Evolutionary conservation across 352 stramenopile genomes (phyloP).

Genomic region (Globisporangium cystogenes): DNA sequence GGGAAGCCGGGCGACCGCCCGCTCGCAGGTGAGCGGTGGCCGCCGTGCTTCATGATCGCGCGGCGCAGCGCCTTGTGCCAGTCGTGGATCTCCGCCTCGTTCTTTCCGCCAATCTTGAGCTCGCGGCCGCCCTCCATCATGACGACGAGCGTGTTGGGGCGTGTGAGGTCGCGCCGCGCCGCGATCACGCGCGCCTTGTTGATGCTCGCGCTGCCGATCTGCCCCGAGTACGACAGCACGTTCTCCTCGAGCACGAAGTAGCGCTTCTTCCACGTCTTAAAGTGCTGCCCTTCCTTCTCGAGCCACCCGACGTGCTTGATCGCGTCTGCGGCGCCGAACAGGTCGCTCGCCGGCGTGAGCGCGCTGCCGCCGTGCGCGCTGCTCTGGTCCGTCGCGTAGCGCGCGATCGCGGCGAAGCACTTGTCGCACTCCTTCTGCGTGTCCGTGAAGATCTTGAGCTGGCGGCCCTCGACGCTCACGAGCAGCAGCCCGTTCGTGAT

Average conservation of each 20-base stretch:
- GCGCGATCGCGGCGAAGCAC: conserved; percentile 62
- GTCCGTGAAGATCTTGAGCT: conserved; percentile 83
- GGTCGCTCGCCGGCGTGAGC: neutral
- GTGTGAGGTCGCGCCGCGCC: conserved; percentile 45
- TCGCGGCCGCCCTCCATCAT: conserved; percentile 61
- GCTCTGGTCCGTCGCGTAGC: conserved; percentile 37
- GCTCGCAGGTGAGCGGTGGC: conserved; percentile 21
- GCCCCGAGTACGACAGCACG: conserved; percentile 54
- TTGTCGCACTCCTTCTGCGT: conserved; percentile 60
- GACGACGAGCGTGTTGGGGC: conserved; percentile 51
- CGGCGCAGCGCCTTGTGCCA: conserved; percentile 61
- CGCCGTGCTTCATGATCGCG: conserved; percentile 31
- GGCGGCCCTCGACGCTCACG: conserved; percentile 47
- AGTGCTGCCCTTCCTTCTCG: conserved; percentile 66
- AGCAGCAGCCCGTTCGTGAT: conserved; percentile 78
- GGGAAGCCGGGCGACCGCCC: neutral
- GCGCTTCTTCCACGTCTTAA: conserved; percentile 78
- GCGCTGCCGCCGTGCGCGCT: neutral
- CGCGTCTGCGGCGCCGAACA: conserved; percentile 1
- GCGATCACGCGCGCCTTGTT: conserved; percentile 50
- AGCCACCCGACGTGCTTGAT: conserved; percentile 77
- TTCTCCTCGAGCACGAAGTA: conserved; percentile 69
- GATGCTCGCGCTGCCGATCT: conserved; percentile 41
- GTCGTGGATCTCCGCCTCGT: conserved; percentile 59
- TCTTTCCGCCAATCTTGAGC: conserved; percentile 56